Evolutionary conservation across 148 eudicot species (phyloP).

Genomic region (Vaccinium vitisidaea): DNA sequence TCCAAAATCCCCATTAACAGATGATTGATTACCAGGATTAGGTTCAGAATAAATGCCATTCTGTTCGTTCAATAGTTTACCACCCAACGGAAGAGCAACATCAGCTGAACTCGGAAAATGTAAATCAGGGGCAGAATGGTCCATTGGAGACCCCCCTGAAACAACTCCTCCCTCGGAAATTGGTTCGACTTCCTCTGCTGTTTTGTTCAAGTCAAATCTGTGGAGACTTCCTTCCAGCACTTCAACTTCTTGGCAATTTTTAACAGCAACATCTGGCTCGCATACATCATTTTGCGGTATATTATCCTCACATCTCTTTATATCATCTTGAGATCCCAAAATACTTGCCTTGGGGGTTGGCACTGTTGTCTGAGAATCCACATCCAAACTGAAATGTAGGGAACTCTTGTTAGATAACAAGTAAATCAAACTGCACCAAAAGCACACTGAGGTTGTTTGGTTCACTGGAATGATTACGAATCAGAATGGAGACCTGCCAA

Average conservation of each 20-base stretch:
- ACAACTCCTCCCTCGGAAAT: conserved; percentile 20
- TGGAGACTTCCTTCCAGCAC: conserved; percentile 25
- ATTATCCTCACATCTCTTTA: conserved; percentile 25
- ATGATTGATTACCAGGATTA: conserved; percentile 23
- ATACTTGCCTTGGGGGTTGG: conserved; percentile 27
- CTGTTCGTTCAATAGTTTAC: conserved; percentile 18
- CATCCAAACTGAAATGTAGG: conserved; percentile 69
- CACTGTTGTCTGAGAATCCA: conserved; percentile 35
- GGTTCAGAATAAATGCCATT: conserved; percentile 26
- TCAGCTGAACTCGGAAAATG: conserved; percentile 18
- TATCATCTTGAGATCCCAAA: conserved; percentile 23
- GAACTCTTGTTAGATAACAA: conserved; percentile 22
- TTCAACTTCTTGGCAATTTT: conserved; percentile 29
- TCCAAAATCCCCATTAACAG: conserved; percentile 18
- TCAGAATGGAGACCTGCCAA: neutral
- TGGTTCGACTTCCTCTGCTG: conserved; percentile 17
- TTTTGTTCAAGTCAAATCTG: conserved; percentile 26
- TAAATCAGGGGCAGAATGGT: conserved; percentile 17
- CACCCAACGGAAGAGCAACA: conserved; percentile 19
- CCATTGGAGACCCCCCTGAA: conserved; percentile 22
- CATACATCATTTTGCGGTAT: conserved; percentile 29
- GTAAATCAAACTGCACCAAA: neutral
- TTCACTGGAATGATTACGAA: neutral
- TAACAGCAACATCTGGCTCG: conserved; percentile 27
- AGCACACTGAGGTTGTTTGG: conserved; percentile 7